phyloP scores from a whole-genome alignment of 2,329 filamentous ascomycete species.

The Scedosporium boydii region DNA sequence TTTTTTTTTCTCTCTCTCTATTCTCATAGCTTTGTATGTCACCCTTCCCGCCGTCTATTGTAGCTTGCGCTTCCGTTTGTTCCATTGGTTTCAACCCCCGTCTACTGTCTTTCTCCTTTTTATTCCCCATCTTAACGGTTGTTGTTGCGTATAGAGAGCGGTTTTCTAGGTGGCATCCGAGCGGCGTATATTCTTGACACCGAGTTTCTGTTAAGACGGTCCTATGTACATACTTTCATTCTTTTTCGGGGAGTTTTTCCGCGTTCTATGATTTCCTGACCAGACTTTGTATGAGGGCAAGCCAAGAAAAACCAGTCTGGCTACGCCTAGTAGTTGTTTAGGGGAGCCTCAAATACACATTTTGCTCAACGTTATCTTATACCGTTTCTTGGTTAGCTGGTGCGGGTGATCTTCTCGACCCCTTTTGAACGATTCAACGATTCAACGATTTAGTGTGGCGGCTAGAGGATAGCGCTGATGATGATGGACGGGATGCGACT shows the following conservation, averaged over 20 bases:
- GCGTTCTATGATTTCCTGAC: background rate
- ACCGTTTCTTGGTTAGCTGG: background rate
- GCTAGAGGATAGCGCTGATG: background rate
- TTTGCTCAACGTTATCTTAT: background rate
- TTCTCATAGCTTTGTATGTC: background rate
- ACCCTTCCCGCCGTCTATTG: background rate
- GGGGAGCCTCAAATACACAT: background rate
- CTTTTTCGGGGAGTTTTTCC: background rate
- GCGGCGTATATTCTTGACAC: constrained; percentile 1
- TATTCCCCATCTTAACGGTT: constrained; percentile 4
- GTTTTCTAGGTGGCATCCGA: constrained; percentile 2
- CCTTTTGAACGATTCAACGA: too few relatives aligned
- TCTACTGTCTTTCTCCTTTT: background rate
- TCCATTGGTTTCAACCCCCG: background rate
- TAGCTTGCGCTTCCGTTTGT: background rate
- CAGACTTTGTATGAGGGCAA: background rate
- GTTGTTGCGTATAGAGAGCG: constrained; percentile 5
- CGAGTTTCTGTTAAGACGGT: background rate
- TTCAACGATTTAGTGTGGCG: too few relatives aligned
- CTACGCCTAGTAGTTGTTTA: background rate
- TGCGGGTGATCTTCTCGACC: background rate
- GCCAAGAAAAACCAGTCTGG: background rate
- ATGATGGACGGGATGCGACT: background rate
- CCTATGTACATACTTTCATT: background rate
- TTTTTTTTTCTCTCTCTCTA: background rate